phyloP scores from a whole-genome alignment of 2,329 filamentous ascomycete genomes.

The Arachnopeziza araneosa region DNA sequence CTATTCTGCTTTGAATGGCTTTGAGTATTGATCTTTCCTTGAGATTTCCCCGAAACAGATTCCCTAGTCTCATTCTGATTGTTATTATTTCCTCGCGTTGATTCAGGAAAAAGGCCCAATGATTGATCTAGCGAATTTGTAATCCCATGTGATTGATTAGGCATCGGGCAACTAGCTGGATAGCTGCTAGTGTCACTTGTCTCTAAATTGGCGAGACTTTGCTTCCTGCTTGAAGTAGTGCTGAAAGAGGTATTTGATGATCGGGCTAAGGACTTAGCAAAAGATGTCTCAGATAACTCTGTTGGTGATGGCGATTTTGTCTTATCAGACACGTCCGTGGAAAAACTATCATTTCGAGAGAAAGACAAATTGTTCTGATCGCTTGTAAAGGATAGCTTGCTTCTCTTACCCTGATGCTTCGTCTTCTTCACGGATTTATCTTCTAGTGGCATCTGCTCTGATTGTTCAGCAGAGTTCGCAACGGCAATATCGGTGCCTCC shows the following conservation, averaged over 20 bases:
- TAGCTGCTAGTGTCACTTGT: neutral
- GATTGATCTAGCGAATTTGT: neutral
- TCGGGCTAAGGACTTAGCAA: neutral
- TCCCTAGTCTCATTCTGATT: neutral
- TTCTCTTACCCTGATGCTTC: neutral
- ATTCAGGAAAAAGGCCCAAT: neutral
- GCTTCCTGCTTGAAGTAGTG: constrained; percentile 9
- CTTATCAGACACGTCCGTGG: constrained; percentile 5
- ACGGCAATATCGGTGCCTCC: neutral
- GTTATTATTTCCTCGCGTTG: neutral
- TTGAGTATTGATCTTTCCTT: neutral
- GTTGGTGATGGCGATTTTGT: neutral
- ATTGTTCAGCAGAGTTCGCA: neutral
- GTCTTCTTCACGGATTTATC: neutral
- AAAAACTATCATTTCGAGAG: neutral
- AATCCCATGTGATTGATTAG: neutral
- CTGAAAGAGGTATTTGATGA: constrained; percentile 10
- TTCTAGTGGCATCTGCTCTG: neutral
- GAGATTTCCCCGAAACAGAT: neutral
- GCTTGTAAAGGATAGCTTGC: neutral
- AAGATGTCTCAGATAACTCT: neutral
- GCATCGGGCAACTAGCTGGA: neutral
- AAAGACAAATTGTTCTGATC: neutral
- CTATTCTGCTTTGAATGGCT: constrained; percentile 6
- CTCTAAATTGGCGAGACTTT: constrained; percentile 2